Evolutionary conservation across 1,284 basidiomycete genomes (phyloP).

Genomic region (Cryptococcus sp.): DNA sequence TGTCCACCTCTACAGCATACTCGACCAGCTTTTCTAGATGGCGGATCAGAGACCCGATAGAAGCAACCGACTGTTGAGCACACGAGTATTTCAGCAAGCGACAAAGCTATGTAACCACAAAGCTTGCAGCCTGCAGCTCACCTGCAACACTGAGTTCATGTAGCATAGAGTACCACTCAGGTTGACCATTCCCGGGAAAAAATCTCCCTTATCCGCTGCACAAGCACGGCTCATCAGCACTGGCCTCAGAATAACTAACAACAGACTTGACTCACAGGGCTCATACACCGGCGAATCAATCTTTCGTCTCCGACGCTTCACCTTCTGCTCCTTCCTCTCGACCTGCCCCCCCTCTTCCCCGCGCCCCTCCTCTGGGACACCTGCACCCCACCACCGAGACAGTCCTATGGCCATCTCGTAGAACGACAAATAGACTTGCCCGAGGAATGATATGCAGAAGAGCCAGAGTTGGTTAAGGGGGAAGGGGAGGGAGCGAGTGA

Average conservation of each 20-base stretch:
- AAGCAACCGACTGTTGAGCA: constrained; percentile 67
- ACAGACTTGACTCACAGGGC: neutral
- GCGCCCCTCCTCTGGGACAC: too few relatives aligned
- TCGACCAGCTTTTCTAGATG: constrained; percentile 68
- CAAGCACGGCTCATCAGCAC: neutral
- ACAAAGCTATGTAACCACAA: neutral
- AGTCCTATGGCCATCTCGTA: constrained; percentile 5
- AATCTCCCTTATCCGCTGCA: constrained; percentile 6
- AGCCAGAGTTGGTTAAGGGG: neutral
- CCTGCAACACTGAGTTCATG: constrained; percentile 90
- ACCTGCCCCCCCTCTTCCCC: neutral
- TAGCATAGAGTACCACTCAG: constrained; percentile 93
- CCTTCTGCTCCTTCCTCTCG: constrained; percentile 8
- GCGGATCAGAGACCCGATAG: constrained; percentile 69
- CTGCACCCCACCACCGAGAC: constrained; percentile 1
- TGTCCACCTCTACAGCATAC: constrained; percentile 69
- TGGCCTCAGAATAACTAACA: neutral
- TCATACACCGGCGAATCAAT: constrained; percentile 2
- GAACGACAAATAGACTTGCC: constrained; percentile 4
- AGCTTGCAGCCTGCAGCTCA: constrained; percentile 45
- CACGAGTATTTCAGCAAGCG: constrained; percentile 1
- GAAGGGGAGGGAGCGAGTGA: neutral
- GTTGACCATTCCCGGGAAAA: constrained; percentile 84
- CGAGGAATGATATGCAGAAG: neutral
- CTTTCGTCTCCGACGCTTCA: constrained; percentile 24